Conservation (phyloP, 2,329 filamentous ascomycete genomes). For the Corinectria fuckeliana region DNA sequence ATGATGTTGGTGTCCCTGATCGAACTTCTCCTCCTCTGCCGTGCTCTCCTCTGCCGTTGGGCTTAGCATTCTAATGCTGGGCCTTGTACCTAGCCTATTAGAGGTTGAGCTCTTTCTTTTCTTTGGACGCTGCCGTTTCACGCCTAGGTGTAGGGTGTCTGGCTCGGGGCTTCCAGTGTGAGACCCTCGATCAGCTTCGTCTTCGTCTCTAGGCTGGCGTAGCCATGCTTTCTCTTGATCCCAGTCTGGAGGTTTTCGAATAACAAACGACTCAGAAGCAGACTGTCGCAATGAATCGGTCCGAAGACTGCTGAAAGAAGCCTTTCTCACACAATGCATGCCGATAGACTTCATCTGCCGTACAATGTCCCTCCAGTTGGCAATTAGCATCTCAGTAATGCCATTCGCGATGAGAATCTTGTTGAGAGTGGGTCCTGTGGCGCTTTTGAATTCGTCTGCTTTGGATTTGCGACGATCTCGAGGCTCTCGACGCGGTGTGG, state of each 20-base stretch:
- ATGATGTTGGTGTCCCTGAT: neutral
- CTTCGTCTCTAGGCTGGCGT: conserved; percentile 15
- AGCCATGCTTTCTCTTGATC: conserved; percentile 28
- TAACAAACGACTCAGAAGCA: conserved; percentile 48
- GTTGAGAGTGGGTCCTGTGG: conserved; percentile 50
- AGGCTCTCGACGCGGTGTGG: conserved; percentile 44
- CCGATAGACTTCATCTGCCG: conserved; percentile 61
- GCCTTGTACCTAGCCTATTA: conserved; percentile 29
- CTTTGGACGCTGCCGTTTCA: conserved; percentile 32
- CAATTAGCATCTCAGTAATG: conserved; percentile 70
- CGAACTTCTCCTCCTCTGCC: conserved; percentile 18
- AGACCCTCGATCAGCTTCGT: neutral
- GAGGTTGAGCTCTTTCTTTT: conserved; percentile 30
- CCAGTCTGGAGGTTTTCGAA: conserved; percentile 47
- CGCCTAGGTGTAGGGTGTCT: conserved; percentile 42
- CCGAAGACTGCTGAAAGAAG: conserved; percentile 20
- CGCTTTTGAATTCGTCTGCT: conserved; percentile 6
- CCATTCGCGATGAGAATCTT: conserved; percentile 64
- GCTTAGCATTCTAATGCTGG: conserved; percentile 38
- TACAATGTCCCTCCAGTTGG: conserved; percentile 69
- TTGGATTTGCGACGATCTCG: conserved; percentile 35
- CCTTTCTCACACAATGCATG: conserved; percentile 34
- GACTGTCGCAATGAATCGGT: conserved; percentile 45
- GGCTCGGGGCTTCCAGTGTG: conserved; percentile 45
- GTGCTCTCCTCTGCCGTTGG: conserved; percentile 43